Base-by-base conservation (phyloP, 2,329 filamentous ascomycete genomes). In the Aureobasidium sp. region DNA sequence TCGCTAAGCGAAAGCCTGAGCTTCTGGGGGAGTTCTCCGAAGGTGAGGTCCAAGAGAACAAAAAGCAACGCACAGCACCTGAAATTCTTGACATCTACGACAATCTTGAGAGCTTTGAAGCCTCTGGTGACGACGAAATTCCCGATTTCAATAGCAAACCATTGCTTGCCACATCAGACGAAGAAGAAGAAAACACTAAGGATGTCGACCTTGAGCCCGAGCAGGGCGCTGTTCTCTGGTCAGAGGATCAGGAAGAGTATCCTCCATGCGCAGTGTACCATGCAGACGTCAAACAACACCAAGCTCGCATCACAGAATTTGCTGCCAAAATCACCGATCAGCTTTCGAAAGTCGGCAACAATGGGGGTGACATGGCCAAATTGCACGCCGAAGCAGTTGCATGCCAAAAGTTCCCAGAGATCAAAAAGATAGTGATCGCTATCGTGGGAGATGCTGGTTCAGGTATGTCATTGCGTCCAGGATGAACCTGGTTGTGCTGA, bases 381-480 rank as follows among this genome's bases (percentile, higher is more conserved):
- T 56, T 56, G 7, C 14, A 22, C 2, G 36, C 27, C 9, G n/a
- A 45, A 37, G 61, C 53, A 1, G 8, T 7, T 2, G 45, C 49
- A 11, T 4, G 51, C 12, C 17, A 29, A 5, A 37, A 34, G 8
- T 34, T 64, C 27, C 63, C 59, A 8, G 45, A 52, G 6, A 51
- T 61, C 2, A 64, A 44, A 15, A 60, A 27, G 15, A 17, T 37
- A n/a, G 57, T 29, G 14, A 66, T 68, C n/a, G 65, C 63, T 3
- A 51, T 68, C 12, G 42, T 67, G n/a, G 68, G 65, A 0, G 48
- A 66, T 22, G 65, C 67, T n/a, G 65, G 67, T 2, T 37, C 57
- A 34, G 65, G 64, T 59, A 22, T 49, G 52, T 48, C 15, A 5
- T 39, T 9, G 2, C n/a, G 6, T 6, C 9, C 9, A 45, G n/a